A percentile compares a stretch with the other conserved stretches of the same genome.
phyloP scores from a whole-genome alignment of 1,284 basidiomycete genomes.

The Leucoagaricus sp. region DNA sequence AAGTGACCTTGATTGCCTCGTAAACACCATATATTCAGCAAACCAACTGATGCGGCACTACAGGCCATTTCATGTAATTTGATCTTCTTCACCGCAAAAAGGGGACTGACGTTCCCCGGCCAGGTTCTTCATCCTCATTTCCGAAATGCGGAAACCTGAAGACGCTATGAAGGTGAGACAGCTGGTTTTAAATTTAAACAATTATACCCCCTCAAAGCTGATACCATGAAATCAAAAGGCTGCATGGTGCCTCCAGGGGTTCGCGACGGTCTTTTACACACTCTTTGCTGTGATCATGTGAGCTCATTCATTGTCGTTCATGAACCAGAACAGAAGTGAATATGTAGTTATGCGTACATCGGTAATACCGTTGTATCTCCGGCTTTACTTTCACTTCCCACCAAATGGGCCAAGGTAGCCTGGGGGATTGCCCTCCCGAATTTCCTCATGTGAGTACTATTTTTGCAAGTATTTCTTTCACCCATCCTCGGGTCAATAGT shows the following conservation, averaged over 20 bases:
- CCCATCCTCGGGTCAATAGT: conserved; percentile 24
- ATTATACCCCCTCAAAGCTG: too few species aligned
- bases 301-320: conserved; percentile 3
- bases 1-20: conserved; percentile 13
- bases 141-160: conserved; percentile 52
- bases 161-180: conserved; percentile 55
- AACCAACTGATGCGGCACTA: neutral
- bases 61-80: conserved; percentile 54
- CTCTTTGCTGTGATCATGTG: conserved; percentile 52
- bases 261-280: conserved; percentile 50
- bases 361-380: conserved; percentile 59
- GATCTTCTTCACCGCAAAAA: neutral
- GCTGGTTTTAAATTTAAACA: neutral
- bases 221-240: conserved; percentile 32
- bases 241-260: conserved; percentile 53
- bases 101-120: neutral
- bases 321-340: too few species aligned
- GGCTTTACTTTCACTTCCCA: conserved; percentile 50
- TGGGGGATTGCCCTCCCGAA: conserved; percentile 50
- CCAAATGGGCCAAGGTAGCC: conserved; percentile 49
- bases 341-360: conserved; percentile 51
- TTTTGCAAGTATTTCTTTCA: neutral
- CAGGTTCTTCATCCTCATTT: conserved; percentile 58
- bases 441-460: conserved; percentile 47
- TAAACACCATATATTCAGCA: neutral